Percentiles rank a stretch among this genome's conserved stretches.
Evolutionary conservation across 331 rosid genomes (phyloP).

Genomic region (Rhamnella rubrinervis): DNA sequence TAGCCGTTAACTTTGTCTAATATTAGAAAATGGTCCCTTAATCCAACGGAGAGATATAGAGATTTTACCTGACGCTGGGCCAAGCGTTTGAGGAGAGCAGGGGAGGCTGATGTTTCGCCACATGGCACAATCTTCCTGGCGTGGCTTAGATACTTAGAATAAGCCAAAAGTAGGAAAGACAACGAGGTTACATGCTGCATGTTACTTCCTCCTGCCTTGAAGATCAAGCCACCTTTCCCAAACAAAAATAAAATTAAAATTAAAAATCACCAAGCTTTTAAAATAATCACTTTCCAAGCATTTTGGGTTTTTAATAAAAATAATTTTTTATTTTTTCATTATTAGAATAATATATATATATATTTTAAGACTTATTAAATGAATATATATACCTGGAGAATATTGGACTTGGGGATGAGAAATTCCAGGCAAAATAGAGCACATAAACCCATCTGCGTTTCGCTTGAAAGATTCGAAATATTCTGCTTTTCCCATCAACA

Average conservation of each 20-base stretch:
- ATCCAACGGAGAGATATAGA: neutral
- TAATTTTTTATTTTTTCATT: too few relatives aligned
- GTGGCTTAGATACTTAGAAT: constrained; percentile 90
- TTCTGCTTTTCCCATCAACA: constrained; percentile 83
- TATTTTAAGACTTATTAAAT: neutral
- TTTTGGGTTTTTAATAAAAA: too few relatives aligned
- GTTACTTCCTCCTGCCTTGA: constrained; percentile 95
- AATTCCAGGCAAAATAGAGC: constrained; percentile 84
- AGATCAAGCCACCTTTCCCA: constrained; percentile 77
- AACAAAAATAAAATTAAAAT: constrained; percentile 12
- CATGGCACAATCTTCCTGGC: constrained; percentile 84
- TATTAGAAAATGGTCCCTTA: constrained; percentile 9
- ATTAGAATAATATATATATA: too few relatives aligned
- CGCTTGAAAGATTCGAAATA: constrained; percentile 77
- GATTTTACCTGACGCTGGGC: constrained; percentile 78
- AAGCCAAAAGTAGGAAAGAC: constrained; percentile 74
- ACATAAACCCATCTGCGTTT: constrained; percentile 87
- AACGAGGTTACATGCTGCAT: constrained; percentile 98
- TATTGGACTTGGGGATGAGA: constrained; percentile 90
- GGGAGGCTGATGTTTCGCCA: constrained; percentile 68
- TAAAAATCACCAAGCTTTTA: too few relatives aligned
- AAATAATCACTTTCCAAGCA: too few relatives aligned
- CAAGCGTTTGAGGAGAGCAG: constrained; percentile 63
- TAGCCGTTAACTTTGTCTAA: constrained; percentile 57
- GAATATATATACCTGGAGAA: constrained; percentile 71